phyloP scores from a whole-genome alignment of 225 moss, liverwort and hornwort genomes.

The Asterella californica region DNA sequence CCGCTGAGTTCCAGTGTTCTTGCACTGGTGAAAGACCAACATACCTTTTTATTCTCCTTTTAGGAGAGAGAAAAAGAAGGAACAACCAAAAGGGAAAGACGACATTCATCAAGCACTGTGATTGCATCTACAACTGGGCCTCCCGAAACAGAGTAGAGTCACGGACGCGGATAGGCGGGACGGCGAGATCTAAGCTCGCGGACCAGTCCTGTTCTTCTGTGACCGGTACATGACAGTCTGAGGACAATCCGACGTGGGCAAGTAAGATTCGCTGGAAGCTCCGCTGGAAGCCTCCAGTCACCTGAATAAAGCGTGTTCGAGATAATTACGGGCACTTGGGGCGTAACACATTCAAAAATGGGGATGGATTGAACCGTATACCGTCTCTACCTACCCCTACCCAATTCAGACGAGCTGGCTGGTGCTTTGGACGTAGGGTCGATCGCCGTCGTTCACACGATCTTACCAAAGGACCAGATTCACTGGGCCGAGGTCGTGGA shows the following conservation, averaged over 20 bases:
- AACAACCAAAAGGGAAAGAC: neutral
- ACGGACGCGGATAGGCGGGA: neutral
- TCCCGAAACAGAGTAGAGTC: neutral
- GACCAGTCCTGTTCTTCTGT: neutral
- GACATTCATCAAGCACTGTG: neutral
- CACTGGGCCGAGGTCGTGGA: neutral
- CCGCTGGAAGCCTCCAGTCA: neutral
- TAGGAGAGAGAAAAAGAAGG: too few species aligned
- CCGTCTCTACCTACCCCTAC: constrained; percentile 1
- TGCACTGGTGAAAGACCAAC: neutral
- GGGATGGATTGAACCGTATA: neutral
- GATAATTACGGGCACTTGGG: neutral
- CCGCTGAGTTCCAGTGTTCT: neutral
- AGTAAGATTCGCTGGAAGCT: neutral
- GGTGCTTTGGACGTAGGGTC: neutral
- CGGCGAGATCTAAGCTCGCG: neutral
- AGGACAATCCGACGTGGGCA: neutral
- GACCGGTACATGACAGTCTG: neutral
- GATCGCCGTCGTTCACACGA: neutral
- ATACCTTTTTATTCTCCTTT: too few species aligned
- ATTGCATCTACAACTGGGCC: neutral
- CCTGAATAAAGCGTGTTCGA: neutral
- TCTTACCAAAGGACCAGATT: neutral
- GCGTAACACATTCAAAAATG: neutral
- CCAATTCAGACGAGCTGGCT: neutral